A percentile compares a stretch with the other conserved stretches of the same genome.
These are phyloP conservation scores for Aphanomyces stellatus DNA, from an alignment of 352 stramenopile genomes.

Conservation along the genomic window DNA sequence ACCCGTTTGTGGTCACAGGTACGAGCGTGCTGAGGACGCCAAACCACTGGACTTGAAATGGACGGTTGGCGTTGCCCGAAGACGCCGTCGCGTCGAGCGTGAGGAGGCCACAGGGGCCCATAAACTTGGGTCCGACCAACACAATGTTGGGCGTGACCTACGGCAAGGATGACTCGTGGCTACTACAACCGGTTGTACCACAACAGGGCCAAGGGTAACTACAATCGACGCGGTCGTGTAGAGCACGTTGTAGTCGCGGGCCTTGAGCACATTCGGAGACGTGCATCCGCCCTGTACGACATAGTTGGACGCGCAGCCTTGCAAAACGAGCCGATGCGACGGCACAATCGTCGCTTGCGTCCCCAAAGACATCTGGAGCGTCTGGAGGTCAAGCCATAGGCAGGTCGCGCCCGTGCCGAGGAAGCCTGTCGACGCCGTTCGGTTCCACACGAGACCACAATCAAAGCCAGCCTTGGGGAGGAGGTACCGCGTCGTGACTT, in stretches of 20 bases:
- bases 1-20: neutral
- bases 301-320: slow-evolving; percentile 31
- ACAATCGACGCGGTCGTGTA: slow-evolving; percentile 19
- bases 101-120: slow-evolving; percentile 52
- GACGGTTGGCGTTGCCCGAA: slow-evolving; percentile 37
- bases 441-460: slow-evolving; percentile 41
- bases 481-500: slow-evolving; percentile 11
- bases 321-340: slow-evolving; percentile 36
- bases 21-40: slow-evolving; percentile 25
- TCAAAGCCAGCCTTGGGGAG: slow-evolving; percentile 25
- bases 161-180: neutral
- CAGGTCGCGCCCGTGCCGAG: slow-evolving; percentile 35
- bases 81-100: slow-evolving; percentile 43
- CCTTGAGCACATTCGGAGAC: slow-evolving; percentile 13
- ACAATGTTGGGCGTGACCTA: slow-evolving; percentile 28
- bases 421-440: slow-evolving; percentile 25
- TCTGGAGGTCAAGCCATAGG: slow-evolving; percentile 46
- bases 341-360: slow-evolving; percentile 33
- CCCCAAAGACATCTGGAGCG: slow-evolving; percentile 41
- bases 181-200: neutral
- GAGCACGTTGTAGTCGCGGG: slow-evolving; percentile 13
- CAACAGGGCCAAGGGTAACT: slow-evolving; percentile 6
- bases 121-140: slow-evolving; percentile 40
- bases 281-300: neutral
- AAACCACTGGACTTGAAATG: slow-evolving; percentile 41